Evolutionary conservation across 2,329 filamentous ascomycete species (phyloP).

Genomic region (Neodidymelliopsis sp.): DNA sequence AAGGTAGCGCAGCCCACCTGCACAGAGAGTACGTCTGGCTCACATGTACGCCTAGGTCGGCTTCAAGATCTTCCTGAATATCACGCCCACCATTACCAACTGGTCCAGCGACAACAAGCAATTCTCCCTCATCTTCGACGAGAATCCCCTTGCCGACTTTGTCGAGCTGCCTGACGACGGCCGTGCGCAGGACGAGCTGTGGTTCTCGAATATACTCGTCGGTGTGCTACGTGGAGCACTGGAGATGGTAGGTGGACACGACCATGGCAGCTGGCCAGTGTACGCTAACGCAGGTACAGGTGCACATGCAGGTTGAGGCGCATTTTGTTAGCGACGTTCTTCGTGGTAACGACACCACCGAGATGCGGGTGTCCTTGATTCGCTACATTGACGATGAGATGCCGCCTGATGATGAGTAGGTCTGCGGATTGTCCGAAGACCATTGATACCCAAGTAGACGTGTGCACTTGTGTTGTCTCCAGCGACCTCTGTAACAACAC

Average conservation of each 20-base stretch:
- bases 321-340: constrained; percentile 95
- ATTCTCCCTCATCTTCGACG: constrained; percentile 94
- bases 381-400: constrained; percentile 98
- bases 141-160: constrained; percentile 96
- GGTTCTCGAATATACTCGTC: constrained; percentile 98
- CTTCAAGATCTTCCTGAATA: constrained; percentile 99
- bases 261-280: neutral
- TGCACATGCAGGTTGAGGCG: constrained; percentile 97
- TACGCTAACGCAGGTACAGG: constrained; percentile 52
- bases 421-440: neutral
- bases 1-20: constrained; percentile 70
- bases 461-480: neutral
- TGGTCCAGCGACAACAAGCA: constrained; percentile 97
- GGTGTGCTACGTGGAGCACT: constrained; percentile 88
- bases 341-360: constrained; percentile 92
- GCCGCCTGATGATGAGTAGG: constrained; percentile 91
- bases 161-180: constrained; percentile 97
- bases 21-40: no score
- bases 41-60: constrained; percentile 71
- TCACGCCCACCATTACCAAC: constrained; percentile 90
- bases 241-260: constrained; percentile 76
- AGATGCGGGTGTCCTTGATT: constrained; percentile 92
- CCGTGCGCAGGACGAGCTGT: constrained; percentile 92
- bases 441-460: neutral
- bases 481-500: no score